phyloP scores from a whole-genome alignment of 2,329 filamentous ascomycete genomes.

The Aspergillus oerlinghausenensis region DNA sequence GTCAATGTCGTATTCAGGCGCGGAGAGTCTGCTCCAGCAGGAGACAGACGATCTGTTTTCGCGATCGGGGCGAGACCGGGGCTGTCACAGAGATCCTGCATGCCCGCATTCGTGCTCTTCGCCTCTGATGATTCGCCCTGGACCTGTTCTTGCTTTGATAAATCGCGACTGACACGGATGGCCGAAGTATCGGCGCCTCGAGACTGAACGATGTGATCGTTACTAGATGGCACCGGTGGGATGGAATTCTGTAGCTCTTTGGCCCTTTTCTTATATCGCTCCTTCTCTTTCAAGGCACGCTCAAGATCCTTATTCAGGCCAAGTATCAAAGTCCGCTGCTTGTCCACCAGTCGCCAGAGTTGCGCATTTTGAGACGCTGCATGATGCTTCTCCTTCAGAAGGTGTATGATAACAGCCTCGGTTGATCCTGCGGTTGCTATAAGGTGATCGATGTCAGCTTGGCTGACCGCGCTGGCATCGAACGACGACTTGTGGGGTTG shows the following conservation, averaged over 20 bases:
- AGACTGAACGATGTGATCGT: slow-evolving; percentile 8
- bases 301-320: slow-evolving; percentile 94
- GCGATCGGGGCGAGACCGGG: neutral
- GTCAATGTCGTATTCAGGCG: neutral
- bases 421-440: slow-evolving; percentile 82
- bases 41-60: neutral
- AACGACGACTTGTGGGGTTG: slow-evolving; percentile 56
- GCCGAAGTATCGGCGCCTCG: slow-evolving; percentile 10
- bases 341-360: slow-evolving; percentile 92
- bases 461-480: slow-evolving; percentile 52
- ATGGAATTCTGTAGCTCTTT: slow-evolving; percentile 64
- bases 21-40: neutral
- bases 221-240: slow-evolving; percentile 30
- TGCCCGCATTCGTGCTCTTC: neutral
- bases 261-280: slow-evolving; percentile 83
- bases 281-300: slow-evolving; percentile 85
- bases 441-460: slow-evolving; percentile 72
- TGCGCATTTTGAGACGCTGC: slow-evolving; percentile 86
- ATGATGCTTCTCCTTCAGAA: slow-evolving; percentile 87
- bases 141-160: neutral
- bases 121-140: neutral
- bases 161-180: neutral
- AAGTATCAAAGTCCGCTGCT: slow-evolving; percentile 89
- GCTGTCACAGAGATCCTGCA: slow-evolving; percentile 4
- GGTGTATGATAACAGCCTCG: slow-evolving; percentile 80